Evolutionary conservation across 1,284 basidiomycete genomes (phyloP), one percentile per base, ranked within the genome.

Genomic region (Cryptococcus sp.): DNA sequence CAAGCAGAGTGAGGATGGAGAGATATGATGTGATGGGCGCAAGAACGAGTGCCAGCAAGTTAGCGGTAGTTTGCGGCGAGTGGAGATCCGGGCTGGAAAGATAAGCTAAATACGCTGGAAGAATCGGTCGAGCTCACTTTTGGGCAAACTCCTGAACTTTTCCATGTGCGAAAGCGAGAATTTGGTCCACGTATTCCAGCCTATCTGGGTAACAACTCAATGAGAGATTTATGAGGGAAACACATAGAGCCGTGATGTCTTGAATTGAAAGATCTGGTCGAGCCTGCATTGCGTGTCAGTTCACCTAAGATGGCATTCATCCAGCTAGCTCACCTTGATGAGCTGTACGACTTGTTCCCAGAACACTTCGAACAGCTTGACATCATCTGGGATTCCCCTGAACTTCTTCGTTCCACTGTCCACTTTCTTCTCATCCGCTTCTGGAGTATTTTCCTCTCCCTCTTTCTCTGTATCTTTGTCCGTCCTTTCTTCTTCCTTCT

Each of bases 341-440:
- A 97, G 83, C 71, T 94, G 88, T 6, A 96, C 92, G n/a, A 97
- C 89, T 74, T 97, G 94, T 62, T 90, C 86, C 94, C 93, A 97
- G 76, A 97, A 97, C 10, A 97, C 90, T 73, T 97, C 94, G 62
- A 97, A 97, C 52, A 97, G 76, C 67, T 86, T 88, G 36, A 94
- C 92, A 64, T 95, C 83, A 73, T 92, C 88, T 5, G 94, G 93
- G 49, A 97, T 86, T 33, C 94, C 94, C 70, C 93, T 81, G 79
- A 93, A 96, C 74, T 76, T 77, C 56, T 15, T 63, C 62, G 36
- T 57, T 56, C 36, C 59, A 36, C 6, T 7, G 15, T 41, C 52
- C 33, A 13, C 23, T 36, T 38, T 55, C 51, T 56, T 62, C 62
- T 36, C 30, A 48, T 56, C 56, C 48, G 58, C 49, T 36, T 55